Percentiles rank a stretch among this genome's conserved stretches.
phyloP scores from a whole-genome alignment of 1,139 yeast genomes.

The Trichomonascaceae sp. region DNA sequence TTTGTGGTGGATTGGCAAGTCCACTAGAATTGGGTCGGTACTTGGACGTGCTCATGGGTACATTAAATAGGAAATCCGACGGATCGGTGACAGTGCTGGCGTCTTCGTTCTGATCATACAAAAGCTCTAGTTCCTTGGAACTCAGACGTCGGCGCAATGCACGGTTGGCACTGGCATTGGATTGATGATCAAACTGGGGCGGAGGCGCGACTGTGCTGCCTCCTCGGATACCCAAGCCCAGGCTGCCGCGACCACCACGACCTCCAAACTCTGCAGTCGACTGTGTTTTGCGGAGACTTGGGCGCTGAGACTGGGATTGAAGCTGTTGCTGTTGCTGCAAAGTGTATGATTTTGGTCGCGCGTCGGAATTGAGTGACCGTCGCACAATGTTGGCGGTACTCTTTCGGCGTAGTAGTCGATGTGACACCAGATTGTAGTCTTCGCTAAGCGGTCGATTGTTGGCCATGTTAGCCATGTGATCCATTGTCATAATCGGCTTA shows the following conservation, averaged over 20 bases:
- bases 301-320: not conserved
- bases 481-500: no score
- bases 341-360: not conserved
- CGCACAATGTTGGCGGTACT: not conserved
- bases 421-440: conserved; percentile 6
- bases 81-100: conserved; percentile 39
- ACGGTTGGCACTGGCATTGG: conserved; percentile 4
- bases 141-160: conserved; percentile 9
- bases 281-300: conserved; percentile 1
- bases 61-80: conserved; percentile 44
- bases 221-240: conserved; percentile 1
- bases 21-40: no score
- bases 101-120: conserved; percentile 20
- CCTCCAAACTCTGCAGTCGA: not conserved
- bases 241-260: conserved; percentile 1
- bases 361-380: not conserved
- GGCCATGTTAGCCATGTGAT: no score
- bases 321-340: no score
- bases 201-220: not conserved
- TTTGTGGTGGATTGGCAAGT: no score
- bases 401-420: conserved; percentile 1
- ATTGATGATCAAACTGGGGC: conserved; percentile 1
- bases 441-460: conserved; percentile 5
- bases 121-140: conserved; percentile 23
- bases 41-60: conserved; percentile 29